Evolutionary conservation across 75 land plant genomes (phyloP).

Genomic region (Sequoiadendron giganteum): DNA sequence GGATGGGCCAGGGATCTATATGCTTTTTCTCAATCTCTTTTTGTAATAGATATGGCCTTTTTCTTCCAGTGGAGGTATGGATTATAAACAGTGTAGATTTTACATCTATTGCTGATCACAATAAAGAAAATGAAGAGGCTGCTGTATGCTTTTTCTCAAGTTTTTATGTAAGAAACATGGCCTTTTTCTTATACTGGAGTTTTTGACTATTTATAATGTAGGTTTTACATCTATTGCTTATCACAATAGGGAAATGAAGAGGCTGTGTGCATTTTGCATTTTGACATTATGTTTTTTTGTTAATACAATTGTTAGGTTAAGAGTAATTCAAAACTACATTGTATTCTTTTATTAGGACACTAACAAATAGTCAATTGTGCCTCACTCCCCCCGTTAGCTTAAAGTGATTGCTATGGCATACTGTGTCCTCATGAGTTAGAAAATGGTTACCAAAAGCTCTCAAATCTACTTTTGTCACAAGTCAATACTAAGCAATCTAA

Average conservation of each 20-base stretch:
- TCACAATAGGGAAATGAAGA: background rate
- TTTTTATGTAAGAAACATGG: background rate
- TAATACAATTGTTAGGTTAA: no score
- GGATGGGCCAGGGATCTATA: background rate
- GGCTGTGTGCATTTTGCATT: background rate
- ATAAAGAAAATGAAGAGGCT: background rate
- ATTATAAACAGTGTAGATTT: no score
- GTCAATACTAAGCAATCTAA: no score
- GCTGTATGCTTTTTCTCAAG: no score
- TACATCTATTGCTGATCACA: no score
- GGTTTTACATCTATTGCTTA: no score
- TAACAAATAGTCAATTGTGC: background rate
- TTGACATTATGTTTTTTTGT: background rate
- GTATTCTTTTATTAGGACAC: background rate
- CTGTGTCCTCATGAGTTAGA: background rate
- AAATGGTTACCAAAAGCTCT: background rate
- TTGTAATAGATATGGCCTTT: background rate
- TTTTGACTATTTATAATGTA: background rate
- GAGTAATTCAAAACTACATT: no score
- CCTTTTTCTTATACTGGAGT: background rate
- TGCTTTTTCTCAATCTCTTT: no score
- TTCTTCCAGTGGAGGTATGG: background rate
- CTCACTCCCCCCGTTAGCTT: background rate
- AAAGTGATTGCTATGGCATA: no score
- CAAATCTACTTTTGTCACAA: background rate